phyloP scores from a whole-genome alignment of 192 early-diverging fungal species.

The Anaeromyces robustus region DNA sequence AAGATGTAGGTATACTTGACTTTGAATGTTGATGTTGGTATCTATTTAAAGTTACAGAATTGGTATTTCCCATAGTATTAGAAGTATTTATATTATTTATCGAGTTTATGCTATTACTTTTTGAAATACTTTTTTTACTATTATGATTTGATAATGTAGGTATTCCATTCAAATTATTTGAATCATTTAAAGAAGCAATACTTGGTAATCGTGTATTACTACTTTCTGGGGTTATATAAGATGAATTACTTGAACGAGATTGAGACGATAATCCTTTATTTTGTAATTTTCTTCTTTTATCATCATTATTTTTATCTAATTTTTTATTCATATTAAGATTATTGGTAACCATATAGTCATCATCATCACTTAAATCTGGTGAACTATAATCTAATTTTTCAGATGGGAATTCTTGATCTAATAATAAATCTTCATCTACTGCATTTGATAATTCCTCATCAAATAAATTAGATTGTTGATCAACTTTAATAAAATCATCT shows the following conservation, averaged over 20 bases:
- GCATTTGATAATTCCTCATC: neutral
- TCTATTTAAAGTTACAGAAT: neutral
- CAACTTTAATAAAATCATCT: neutral
- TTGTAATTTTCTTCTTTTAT: conserved; percentile 7
- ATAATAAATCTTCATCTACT: neutral
- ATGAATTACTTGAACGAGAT: conserved; percentile 1
- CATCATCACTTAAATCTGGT: conserved; percentile 5
- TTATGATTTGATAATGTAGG: neutral
- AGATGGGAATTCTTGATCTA: conserved; percentile 21
- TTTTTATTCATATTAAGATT: conserved; percentile 1
- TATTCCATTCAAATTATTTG: neutral
- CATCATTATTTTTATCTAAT: conserved; percentile 7
- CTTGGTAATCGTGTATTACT: neutral
- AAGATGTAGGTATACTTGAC: neutral
- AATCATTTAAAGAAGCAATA: neutral
- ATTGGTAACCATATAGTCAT: conserved; percentile 6
- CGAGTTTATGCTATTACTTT: neutral
- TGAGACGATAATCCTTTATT: neutral
- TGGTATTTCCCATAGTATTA: neutral
- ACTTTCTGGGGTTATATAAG: conserved; percentile 1
- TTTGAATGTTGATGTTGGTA: neutral
- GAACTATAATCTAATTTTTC: conserved; percentile 11
- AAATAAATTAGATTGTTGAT: neutral
- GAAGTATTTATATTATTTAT: neutral
- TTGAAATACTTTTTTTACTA: neutral